phyloP scores from a whole-genome alignment of 2,329 filamentous ascomycete genomes.

The Cercospora canescens region DNA sequence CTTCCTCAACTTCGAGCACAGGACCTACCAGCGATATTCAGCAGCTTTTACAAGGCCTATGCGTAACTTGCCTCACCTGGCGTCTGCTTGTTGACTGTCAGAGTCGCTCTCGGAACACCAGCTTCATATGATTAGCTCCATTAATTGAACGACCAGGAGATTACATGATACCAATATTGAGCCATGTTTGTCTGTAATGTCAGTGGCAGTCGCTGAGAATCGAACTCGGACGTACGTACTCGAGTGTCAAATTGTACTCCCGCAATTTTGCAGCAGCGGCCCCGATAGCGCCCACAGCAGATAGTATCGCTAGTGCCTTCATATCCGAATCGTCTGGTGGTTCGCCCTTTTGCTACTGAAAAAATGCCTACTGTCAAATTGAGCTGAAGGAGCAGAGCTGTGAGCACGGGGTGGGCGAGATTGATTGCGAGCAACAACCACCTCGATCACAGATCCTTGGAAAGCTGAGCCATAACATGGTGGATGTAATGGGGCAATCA shows the following conservation, averaged over 20 bases:
- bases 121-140: constrained; percentile 2
- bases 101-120: constrained; percentile 14
- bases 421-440: background rate
- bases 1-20: constrained; percentile 47
- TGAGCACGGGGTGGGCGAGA: background rate
- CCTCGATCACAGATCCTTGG: background rate
- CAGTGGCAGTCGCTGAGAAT: background rate
- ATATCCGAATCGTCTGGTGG: background rate
- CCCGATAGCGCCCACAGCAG: background rate
- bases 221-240: constrained; percentile 2
- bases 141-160: too few species aligned
- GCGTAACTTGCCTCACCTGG: constrained; percentile 34
- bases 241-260: constrained; percentile 23
- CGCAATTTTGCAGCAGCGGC: constrained; percentile 6
- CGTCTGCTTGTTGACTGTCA: constrained; percentile 42
- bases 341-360: background rate
- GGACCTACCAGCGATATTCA: constrained; percentile 25
- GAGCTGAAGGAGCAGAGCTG: background rate
- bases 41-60: too few species aligned
- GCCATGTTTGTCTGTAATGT: constrained; percentile 4
- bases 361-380: background rate
- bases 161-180: constrained; percentile 7
- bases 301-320: background rate
- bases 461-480: background rate
- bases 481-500: background rate